Base-by-base conservation (phyloP, 2,329 filamentous ascomycete genomes). In the Aureobasidium namibiae region DNA sequence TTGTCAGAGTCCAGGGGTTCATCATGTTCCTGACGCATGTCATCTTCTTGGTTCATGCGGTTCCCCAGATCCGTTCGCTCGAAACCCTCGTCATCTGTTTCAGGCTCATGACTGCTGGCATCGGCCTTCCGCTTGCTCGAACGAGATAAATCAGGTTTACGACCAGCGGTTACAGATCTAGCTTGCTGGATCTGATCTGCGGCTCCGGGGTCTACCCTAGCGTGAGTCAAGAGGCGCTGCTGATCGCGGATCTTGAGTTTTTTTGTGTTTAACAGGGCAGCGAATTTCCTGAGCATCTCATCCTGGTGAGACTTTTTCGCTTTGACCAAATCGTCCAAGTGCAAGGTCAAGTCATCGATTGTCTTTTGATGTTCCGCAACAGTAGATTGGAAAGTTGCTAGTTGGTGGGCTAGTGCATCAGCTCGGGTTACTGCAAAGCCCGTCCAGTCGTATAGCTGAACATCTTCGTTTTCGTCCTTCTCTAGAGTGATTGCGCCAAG, bases 191-290 rank as follows among this genome's bases (percentile, higher is more conserved):
- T 56, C 34, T 63, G 29, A 34, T 49, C 42, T 49, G 60, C 61
- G 21, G 50, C 56, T 38, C 50, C 48, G n/a, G 85, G 81, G 52
- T 84, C 82, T 41, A 89, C 75, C 56, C 84, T 83, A 68, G 82
- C 80, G 31, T 75, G 73, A 16, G 77, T 75, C 24, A 90, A 72
- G 21, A 88, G 72, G 39, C 81, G 79, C 66, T 88, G 84, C 72
- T 90, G 87, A 65, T 90, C 82, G 44, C 88, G 76, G 52, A 92
- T 91, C 72, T 89, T 91, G 56, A 86, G 76, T 72, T 92, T 92
- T 75, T 92, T 92, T 69, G 87, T 83, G 65, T 92, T 92, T 1
- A 92, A 74, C 2, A 92, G 75, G 59, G 82, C 77, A 58, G 82
- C 80, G 65, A 90, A 90, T 68, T 89, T 90, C 61, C 82, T 80